Evolutionary conservation across 331 rosid genomes (phyloP).

Genomic region (Malus hybrid): DNA sequence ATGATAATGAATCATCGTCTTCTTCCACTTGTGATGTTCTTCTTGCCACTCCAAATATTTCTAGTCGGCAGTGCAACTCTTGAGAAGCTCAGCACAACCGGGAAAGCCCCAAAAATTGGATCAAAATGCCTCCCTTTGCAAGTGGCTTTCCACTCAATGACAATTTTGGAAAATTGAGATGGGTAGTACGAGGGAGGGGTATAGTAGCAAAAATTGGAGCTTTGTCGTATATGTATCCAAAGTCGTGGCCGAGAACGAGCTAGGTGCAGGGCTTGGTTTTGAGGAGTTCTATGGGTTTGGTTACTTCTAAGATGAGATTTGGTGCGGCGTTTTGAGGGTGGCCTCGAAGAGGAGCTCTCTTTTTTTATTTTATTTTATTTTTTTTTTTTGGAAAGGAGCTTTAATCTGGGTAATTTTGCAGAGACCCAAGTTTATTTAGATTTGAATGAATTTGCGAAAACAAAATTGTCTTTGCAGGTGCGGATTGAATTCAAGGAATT

Average conservation of each 20-base stretch:
- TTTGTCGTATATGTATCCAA: constrained; percentile 52
- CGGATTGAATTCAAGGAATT: too few species aligned
- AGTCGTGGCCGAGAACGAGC: constrained; percentile 59
- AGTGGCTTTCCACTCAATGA: constrained; percentile 68
- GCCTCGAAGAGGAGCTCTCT: background rate
- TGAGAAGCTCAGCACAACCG: constrained; percentile 66
- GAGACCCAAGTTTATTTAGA: too few species aligned
- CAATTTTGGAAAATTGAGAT: constrained; percentile 53
- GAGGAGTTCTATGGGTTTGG: constrained; percentile 54
- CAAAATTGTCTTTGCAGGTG: too few species aligned
- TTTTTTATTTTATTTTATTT: too few species aligned
- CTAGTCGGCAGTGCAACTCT: constrained; percentile 68
- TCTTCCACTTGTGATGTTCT: constrained; percentile 50
- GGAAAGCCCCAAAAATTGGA: constrained; percentile 84
- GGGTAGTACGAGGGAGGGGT: constrained; percentile 52
- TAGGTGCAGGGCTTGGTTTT: constrained; percentile 48
- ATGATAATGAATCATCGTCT: too few species aligned
- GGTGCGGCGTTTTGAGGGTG: constrained; percentile 25
- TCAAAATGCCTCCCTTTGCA: constrained; percentile 72
- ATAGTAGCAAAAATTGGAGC: constrained; percentile 59
- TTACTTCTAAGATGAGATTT: constrained; percentile 54
- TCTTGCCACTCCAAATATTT: constrained; percentile 66
- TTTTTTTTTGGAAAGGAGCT: too few species aligned
- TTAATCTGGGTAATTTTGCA: background rate
- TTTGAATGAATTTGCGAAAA: too few species aligned